These are phyloP conservation scores for Cadophora sp. DNA, from an alignment of 2,329 filamentous ascomycete species.

Conservation along the genomic window DNA sequence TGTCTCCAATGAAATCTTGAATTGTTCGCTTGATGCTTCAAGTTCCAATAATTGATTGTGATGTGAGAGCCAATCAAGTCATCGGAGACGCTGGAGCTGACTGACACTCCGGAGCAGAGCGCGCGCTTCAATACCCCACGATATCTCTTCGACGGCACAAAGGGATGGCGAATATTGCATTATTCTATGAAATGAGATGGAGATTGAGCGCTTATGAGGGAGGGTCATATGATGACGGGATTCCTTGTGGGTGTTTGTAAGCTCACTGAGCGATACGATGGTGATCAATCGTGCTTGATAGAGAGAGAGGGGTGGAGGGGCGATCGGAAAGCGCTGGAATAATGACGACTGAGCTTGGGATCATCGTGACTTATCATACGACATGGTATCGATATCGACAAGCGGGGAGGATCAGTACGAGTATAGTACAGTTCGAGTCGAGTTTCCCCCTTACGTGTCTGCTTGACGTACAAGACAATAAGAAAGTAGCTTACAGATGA, in stretches of 20 bases:
- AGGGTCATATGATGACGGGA: not conserved
- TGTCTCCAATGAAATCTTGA: not conserved
- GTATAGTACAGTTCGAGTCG: not conserved
- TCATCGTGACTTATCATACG: not conserved
- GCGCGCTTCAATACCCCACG: slow-evolving; percentile 33
- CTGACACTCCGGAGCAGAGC: slow-evolving; percentile 8
- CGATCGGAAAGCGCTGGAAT: not conserved
- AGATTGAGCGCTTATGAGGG: slow-evolving; percentile 30
- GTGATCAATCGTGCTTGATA: not conserved
- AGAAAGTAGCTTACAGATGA: not conserved
- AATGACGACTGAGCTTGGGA: not conserved
- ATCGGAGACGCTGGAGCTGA: not conserved
- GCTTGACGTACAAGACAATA: not conserved
- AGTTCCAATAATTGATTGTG: slow-evolving; percentile 21
- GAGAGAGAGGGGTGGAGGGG: slow-evolving; percentile 8
- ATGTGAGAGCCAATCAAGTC: slow-evolving; percentile 20
- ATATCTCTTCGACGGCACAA: slow-evolving; percentile 1
- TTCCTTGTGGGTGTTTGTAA: not conserved
- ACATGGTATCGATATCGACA: slow-evolving; percentile 2
- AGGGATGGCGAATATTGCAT: slow-evolving; percentile 21
- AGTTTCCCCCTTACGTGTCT: not conserved
- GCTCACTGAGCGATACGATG: not conserved
- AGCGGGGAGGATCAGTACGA: not conserved
- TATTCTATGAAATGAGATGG: slow-evolving; percentile 23
- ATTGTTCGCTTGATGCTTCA: slow-evolving; percentile 19